Evolutionary conservation across 1,139 yeast species (phyloP).

Genomic region (Geotrichum europaeum): DNA sequence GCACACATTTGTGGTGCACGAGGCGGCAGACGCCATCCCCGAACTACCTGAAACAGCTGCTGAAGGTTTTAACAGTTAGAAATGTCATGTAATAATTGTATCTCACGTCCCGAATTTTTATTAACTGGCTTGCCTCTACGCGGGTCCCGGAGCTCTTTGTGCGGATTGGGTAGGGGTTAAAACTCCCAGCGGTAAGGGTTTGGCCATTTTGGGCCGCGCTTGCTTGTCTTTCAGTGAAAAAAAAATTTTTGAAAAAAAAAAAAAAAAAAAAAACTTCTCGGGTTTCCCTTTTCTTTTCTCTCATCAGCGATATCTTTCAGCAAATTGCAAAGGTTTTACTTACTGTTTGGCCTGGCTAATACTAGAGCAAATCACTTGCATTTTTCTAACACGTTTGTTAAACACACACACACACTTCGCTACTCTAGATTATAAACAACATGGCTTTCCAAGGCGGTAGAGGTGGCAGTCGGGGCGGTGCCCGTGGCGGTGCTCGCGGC

Average conservation of each 20-base stretch:
- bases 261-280: constrained; percentile 1
- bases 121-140: not conserved
- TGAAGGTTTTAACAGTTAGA: not conserved
- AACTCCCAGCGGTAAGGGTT: not conserved
- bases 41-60: constrained; percentile 8
- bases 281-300: not conserved
- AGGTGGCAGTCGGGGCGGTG: constrained; percentile 16
- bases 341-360: not conserved
- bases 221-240: not conserved
- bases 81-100: not conserved
- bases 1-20: constrained; percentile 8
- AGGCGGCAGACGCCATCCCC: constrained; percentile 12
- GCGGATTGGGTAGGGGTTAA: not conserved
- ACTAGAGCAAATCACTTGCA: not conserved
- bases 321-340: not conserved
- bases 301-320: not conserved
- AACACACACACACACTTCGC: not conserved
- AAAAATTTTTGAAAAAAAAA: not conserved
- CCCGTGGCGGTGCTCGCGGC: constrained; percentile 32
- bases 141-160: not conserved
- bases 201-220: not conserved
- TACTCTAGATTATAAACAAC: not conserved
- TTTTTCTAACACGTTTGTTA: not conserved
- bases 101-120: not conserved
- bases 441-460: constrained; percentile 10